Conservation (phyloP, 768 basidiomycete genomes). For the Kwoniella dendrophila region DNA sequence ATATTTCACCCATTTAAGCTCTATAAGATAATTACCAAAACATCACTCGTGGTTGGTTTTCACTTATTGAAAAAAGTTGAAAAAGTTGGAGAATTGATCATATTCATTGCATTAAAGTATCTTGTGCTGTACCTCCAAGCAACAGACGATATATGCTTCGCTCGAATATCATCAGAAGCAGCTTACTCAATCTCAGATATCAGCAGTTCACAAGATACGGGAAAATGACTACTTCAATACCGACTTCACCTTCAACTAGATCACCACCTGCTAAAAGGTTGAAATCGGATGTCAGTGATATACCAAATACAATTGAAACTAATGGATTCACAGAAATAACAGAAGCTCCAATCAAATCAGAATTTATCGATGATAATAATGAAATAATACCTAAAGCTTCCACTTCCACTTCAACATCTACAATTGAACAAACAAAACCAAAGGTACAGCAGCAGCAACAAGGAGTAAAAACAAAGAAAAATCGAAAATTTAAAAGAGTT, state of each 20-base stretch:
- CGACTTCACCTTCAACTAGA: slow-evolving; percentile 14
- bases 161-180: not conserved
- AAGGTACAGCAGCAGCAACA: too few relatives aligned
- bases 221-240: slow-evolving; percentile 31
- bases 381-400: not conserved
- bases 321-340: slow-evolving; percentile 20
- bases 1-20: slow-evolving; percentile 21
- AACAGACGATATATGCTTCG: slow-evolving; percentile 1
- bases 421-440: not conserved
- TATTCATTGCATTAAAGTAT: not conserved
- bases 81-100: too few relatives aligned
- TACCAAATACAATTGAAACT: slow-evolving; percentile 10
- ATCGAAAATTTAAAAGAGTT: slow-evolving; percentile 54
- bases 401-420: not conserved
- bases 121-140: not conserved
- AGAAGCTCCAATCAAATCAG: slow-evolving; percentile 36
- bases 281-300: slow-evolving; percentile 1
- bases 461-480: slow-evolving; percentile 30
- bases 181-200: too few relatives aligned
- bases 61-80: not conserved
- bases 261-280: slow-evolving; percentile 37
- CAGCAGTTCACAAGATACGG: not conserved
- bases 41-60: not conserved
- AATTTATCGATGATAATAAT: slow-evolving; percentile 2
- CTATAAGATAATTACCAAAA: not conserved